Conservation (phyloP, 768 basidiomycete species). For the Leccinum subgranulosum region DNA sequence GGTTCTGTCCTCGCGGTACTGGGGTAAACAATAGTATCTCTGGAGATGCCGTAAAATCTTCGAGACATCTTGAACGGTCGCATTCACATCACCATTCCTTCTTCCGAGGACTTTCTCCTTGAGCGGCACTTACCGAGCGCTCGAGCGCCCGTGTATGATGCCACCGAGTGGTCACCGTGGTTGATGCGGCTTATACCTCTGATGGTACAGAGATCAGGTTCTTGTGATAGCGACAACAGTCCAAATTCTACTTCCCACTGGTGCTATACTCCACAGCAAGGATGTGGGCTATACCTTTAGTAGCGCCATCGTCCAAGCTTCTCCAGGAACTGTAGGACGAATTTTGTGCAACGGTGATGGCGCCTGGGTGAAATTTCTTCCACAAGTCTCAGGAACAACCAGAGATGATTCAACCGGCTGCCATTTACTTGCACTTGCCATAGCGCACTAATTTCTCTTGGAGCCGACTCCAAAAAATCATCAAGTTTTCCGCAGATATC, state of each 20-base stretch:
- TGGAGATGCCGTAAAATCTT: neutral
- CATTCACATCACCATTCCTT: neutral
- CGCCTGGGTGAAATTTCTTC: neutral
- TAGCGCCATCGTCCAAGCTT: neutral
- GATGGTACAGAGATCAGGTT: neutral
- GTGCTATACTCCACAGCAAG: neutral
- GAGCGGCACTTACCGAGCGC: conserved; percentile 64
- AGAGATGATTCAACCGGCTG: neutral
- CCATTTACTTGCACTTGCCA: neutral
- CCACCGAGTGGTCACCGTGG: neutral
- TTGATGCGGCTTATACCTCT: neutral
- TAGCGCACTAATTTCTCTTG: neutral
- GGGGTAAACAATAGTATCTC: neutral
- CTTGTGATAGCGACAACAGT: neutral
- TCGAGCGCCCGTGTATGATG: neutral
- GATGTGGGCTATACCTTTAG: neutral
- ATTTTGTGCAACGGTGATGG: neutral
- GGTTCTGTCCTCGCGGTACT: neutral
- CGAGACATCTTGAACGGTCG: neutral
- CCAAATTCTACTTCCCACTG: neutral
- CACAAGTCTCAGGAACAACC: neutral
- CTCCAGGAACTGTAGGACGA: neutral
- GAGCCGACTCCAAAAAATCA: neutral
- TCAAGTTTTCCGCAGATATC: neutral
- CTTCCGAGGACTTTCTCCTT: conserved; percentile 12